Evolutionary conservation across 768 basidiomycete genomes (phyloP).

Genomic region (Rhodocollybia butyracea): DNA sequence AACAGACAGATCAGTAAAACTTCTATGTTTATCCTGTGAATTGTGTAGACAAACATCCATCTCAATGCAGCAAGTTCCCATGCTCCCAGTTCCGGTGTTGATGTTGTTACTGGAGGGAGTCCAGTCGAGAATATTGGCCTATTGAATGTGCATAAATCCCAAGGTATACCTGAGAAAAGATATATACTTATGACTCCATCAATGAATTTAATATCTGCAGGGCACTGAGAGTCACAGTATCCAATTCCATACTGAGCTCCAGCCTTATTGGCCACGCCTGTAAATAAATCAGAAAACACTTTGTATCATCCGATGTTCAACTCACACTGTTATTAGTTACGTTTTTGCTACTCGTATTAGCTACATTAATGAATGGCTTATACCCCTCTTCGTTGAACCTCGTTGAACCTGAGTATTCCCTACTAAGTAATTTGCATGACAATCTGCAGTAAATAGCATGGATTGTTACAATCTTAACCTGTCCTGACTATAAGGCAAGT

Average conservation of each 20-base stretch:
- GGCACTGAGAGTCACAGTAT: conserved; percentile 33
- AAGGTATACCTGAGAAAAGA: conserved; percentile 22
- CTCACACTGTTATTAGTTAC: too few relatives aligned
- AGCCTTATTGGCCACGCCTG: conserved; percentile 33
- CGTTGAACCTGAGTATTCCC: too few relatives aligned
- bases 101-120: conserved; percentile 22
- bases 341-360: too few relatives aligned
- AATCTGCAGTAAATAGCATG: too few relatives aligned
- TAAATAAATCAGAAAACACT: conserved; percentile 24
- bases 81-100: conserved; percentile 35
- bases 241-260: conserved; percentile 27
- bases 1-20: neutral
- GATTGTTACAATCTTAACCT: too few relatives aligned
- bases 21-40: neutral
- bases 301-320: conserved; percentile 14
- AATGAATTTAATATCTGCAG: conserved; percentile 46
- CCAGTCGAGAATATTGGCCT: conserved; percentile 39
- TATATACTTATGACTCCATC: conserved; percentile 39
- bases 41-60: conserved; percentile 25
- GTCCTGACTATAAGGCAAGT: too few relatives aligned
- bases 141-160: conserved; percentile 22
- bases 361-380: too few relatives aligned
- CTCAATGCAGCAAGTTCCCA: conserved; percentile 34
- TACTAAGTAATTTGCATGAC: too few relatives aligned
- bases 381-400: too few relatives aligned